Evolutionary conservation across 202 grass and related monocot genomes (phyloP).

Genomic region (Brachypodium distachyon): DNA sequence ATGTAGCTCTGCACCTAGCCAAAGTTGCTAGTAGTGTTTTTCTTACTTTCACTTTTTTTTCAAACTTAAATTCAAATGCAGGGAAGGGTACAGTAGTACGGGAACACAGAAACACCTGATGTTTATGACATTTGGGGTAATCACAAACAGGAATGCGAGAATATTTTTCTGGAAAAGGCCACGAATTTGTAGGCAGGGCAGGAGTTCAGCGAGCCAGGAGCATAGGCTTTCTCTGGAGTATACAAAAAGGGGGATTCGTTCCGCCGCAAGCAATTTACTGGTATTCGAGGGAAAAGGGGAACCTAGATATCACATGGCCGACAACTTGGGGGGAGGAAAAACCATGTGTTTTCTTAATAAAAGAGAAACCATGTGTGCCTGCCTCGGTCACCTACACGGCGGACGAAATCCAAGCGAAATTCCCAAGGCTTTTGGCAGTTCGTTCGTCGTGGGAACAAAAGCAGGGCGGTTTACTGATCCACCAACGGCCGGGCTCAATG

Average conservation of each 20-base stretch:
- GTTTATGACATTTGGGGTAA: neutral
- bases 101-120: neutral
- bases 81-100: neutral
- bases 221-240: neutral
- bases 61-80: neutral
- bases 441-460: too few species aligned
- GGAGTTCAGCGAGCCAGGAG: neutral
- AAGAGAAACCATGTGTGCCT: too few species aligned
- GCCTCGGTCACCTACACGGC: too few species aligned
- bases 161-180: neutral
- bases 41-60: neutral
- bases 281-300: neutral
- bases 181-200: neutral
- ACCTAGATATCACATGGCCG: constrained; percentile 3
- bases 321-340: neutral
- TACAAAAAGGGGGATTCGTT: neutral
- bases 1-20: constrained; percentile 2
- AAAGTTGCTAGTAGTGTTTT: neutral
- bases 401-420: too few species aligned
- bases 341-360: too few species aligned
- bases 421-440: too few species aligned
- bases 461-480: too few species aligned
- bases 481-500: too few species aligned
- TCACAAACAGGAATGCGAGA: neutral
- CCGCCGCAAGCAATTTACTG: neutral